Evolutionary conservation across 495 filamentous ascomycete genomes (phyloP).

Genomic region (Filosporella fistucella): DNA sequence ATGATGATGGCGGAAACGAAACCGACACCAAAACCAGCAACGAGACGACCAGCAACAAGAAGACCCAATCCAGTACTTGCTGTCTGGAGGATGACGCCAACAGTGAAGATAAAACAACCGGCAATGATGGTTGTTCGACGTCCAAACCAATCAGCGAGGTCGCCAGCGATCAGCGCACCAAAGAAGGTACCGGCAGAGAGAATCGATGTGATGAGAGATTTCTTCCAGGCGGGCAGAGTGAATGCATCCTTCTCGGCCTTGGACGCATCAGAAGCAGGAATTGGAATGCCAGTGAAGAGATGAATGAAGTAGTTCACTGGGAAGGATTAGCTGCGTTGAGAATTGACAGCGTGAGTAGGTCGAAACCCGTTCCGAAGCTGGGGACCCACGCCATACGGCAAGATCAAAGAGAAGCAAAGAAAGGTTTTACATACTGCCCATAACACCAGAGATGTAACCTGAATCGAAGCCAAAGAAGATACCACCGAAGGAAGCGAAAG

Average conservation of each 20-base stretch:
- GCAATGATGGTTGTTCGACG: slow-evolving; percentile 66
- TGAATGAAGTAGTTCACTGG: slow-evolving; percentile 57
- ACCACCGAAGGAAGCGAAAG: slow-evolving; percentile 87
- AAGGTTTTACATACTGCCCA: slow-evolving; percentile 47
- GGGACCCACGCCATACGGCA: background rate
- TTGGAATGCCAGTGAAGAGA: slow-evolving; percentile 40
- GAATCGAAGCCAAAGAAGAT: slow-evolving; percentile 72
- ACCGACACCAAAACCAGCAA: slow-evolving; percentile 81
- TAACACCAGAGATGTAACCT: slow-evolving; percentile 18
- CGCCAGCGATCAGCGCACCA: slow-evolving; percentile 65
- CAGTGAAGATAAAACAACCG: slow-evolving; percentile 60
- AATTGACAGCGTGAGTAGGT: background rate
- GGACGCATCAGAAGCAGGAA: slow-evolving; percentile 14
- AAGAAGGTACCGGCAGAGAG: slow-evolving; percentile 90
- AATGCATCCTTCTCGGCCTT: slow-evolving; percentile 12
- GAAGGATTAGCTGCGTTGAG: background rate
- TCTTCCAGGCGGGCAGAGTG: slow-evolving; percentile 51
- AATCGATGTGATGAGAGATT: slow-evolving; percentile 76
- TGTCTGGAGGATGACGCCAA: slow-evolving; percentile 81
- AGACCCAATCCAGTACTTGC: slow-evolving; percentile 59
- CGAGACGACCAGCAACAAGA: slow-evolving; percentile 73
- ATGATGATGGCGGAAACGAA: slow-evolving; percentile 61
- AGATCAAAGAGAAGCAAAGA: too few relatives aligned
- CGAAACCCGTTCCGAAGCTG: background rate
- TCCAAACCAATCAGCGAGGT: slow-evolving; percentile 68